Evolutionary conservation across 805 yeast species (phyloP), one percentile per base, ranked within the genome.

Genomic region (Candida succiphila): DNA sequence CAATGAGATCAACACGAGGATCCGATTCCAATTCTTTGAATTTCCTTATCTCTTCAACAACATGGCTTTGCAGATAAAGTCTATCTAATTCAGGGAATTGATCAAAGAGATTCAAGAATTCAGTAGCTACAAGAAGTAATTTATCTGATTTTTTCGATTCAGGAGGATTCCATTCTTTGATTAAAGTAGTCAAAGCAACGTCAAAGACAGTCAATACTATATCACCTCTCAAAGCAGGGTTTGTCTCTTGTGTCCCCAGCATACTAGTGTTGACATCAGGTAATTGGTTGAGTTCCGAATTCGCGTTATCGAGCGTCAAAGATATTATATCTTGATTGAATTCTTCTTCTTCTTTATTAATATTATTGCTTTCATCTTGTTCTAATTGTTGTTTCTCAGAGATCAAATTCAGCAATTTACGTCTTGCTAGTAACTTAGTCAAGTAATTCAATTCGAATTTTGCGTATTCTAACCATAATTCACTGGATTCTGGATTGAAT

Each of bases 261-360:
- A 85, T 77, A 46, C 76, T 78, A 63, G 85, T 67, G 50, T 87
- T 92, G 22, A 87, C 83, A 42, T 87, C 96, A 0, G 96, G 96
- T 40, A 88, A 65, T 33, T 72, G 69, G 36, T 78, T 75, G 49
- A 88, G 64, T 46, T 75, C 73, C 37, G 72, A 74, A 41, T 75
- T 75, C 32, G 77, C 85, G 16, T 38, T 38, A 32, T 49, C 52
- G n/a, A 46, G 44, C n/a, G 42, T 34, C 23, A 44, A 31, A 24
- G 38, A 39, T 16, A 49, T 33, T 29, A 49, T 21, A 30, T 45
- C 36, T 10, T 24, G 20, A 12, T 20, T 29, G 22, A 29, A 26
- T 28, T 47, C 48, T 9, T 42, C 51, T 4, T 44, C 46, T 9
- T 58, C 49, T 5, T 42, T 51, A 20, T 37, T 44, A 20, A 38